phyloP scores from a whole-genome alignment of 2,329 filamentous ascomycete genomes.

The Atkinsonella texensis region DNA sequence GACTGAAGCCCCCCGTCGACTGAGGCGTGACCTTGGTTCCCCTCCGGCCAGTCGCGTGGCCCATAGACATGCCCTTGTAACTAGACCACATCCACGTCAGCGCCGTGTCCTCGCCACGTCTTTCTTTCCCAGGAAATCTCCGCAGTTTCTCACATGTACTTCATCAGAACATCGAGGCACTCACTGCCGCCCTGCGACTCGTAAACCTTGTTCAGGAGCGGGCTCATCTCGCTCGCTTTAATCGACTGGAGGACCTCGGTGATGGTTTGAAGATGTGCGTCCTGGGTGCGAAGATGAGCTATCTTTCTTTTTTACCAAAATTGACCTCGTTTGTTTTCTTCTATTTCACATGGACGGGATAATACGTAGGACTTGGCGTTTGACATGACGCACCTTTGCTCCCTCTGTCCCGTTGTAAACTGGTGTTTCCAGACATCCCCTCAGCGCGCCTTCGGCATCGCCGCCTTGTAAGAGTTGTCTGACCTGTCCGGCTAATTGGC shows the following conservation, averaged over 20 bases:
- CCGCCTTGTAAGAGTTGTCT: constrained; percentile 78
- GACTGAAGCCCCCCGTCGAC: constrained; percentile 71
- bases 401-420: constrained; percentile 54
- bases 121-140: background rate
- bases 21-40: constrained; percentile 50
- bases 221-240: constrained; percentile 90
- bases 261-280: constrained; percentile 76
- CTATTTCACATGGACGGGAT: too few species aligned
- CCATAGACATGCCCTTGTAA: constrained; percentile 76
- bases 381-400: constrained; percentile 36
- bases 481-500: constrained; percentile 67
- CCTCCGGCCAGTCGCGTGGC: constrained; percentile 21
- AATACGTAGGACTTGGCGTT: too few species aligned
- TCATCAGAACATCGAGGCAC: constrained; percentile 86
- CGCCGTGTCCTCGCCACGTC: background rate
- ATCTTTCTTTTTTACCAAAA: background rate
- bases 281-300: constrained; percentile 34
- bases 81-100: constrained; percentile 27
- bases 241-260: constrained; percentile 93
- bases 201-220: constrained; percentile 74
- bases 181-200: constrained; percentile 68
- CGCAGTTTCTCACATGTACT: constrained; percentile 62
- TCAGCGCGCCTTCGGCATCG: constrained; percentile 75
- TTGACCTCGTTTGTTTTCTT: too few species aligned
- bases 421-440: constrained; percentile 72